phyloP scores from a whole-genome alignment of 352 stramenopile genomes.

The Globisporangium heterothallicum region DNA sequence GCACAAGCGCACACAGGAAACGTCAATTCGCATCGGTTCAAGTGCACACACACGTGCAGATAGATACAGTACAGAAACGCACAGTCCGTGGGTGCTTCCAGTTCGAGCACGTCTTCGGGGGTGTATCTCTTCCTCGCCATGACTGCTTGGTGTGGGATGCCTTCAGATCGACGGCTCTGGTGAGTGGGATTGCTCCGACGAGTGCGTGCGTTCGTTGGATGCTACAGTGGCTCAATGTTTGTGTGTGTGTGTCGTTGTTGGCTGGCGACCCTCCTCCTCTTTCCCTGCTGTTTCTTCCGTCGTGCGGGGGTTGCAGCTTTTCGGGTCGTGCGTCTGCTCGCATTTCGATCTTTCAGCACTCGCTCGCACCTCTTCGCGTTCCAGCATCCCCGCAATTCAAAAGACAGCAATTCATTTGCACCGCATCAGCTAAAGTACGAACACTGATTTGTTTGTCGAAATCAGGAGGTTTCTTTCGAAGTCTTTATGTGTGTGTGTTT shows the following conservation, averaged over 20 bases:
- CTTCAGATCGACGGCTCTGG: no score
- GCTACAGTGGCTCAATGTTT: no score
- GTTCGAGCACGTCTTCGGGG: conserved; percentile 75
- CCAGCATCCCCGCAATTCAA: background rate
- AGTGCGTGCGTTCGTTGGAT: no score
- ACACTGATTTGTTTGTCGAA: background rate
- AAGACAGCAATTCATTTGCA: background rate
- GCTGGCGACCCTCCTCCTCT: background rate
- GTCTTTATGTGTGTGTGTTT: no score
- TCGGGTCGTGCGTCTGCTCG: background rate
- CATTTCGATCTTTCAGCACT: no score
- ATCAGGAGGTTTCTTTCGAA: background rate
- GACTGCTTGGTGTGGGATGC: conserved; percentile 1
- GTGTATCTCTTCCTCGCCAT: conserved; percentile 78
- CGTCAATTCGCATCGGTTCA: no score
- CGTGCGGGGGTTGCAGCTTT: background rate
- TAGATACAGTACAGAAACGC: conserved; percentile 14
- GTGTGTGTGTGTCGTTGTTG: background rate
- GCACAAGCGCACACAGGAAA: no score
- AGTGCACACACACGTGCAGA: conserved; percentile 3
- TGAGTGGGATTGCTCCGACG: no score
- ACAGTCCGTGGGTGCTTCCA: conserved; percentile 75
- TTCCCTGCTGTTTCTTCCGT: background rate
- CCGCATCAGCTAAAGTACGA: background rate
- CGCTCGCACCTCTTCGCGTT: background rate